Base-by-base conservation (phyloP, 2,329 filamentous ascomycete genomes). In the Neodidymelliopsis sp. region DNA sequence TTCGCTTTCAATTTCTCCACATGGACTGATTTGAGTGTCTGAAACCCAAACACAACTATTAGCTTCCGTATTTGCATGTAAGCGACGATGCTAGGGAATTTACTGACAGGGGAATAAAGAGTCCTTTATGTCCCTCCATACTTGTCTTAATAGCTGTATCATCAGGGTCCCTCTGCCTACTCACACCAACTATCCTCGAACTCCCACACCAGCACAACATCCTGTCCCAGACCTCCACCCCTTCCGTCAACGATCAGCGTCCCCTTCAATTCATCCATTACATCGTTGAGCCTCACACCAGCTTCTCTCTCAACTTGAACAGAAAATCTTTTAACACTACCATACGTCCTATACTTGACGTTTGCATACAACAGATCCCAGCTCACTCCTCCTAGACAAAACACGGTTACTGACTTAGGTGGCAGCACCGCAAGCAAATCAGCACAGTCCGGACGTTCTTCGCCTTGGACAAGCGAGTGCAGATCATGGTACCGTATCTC, bases 281-380 rank as follows among this genome's bases (percentile, higher is more conserved):
- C 44, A 33, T 59, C 58, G 2, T 36, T 24, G 40, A 59, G 38
- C 4, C 41, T 45, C 7, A 59, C 52, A 0, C 54, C 56, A 4
- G 16, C 28, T 20, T 56, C 28, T 10, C 56, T 41, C 42, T 59
- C 47, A 2, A 59, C 24, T 4, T 34, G 49, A 4, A 59, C 44
- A 19, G 35, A 54, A 2, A 34, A 38, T 8, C 38, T 11, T n/a
- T 39, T 15, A 19, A 27, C 49, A 46, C 18, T 40, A 1, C 24
- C 25, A 37, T 41, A 35, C 2, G 25, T 18, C 10, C 30, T 28
- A 8, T 31, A 45, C 5, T 11, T 43, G 6, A 50, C 47, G 12
- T 30, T 34, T 1, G 18, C 29, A 15, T 50, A 50, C n/a, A 27
- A 4, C 10, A 34, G 6, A 38, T 50, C 47, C 47, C 47, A 50